A percentile compares a stretch with the other conserved stretches of the same genome.
Conservation (phyloP, 176 grass and related monocot species). For the Pontederia crassipes region DNA sequence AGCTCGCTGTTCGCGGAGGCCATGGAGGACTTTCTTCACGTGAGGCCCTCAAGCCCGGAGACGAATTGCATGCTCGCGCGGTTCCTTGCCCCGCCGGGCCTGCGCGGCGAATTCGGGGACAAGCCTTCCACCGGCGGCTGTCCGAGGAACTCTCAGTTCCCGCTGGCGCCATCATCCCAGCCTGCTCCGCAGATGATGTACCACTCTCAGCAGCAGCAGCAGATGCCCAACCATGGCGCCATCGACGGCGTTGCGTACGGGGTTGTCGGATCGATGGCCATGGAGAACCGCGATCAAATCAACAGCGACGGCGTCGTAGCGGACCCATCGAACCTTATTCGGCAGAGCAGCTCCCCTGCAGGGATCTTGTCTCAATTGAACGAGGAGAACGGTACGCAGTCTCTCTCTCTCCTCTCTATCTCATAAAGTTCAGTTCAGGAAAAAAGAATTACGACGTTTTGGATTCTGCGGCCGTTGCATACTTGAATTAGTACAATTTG, state of each 20-base stretch:
- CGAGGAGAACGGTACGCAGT: constrained; percentile 56
- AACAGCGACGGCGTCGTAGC: background rate
- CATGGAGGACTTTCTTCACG: constrained; percentile 4
- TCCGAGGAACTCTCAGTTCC: constrained; percentile 3
- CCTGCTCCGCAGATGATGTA: background rate
- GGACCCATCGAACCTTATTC: constrained; percentile 31
- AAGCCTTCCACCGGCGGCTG: background rate
- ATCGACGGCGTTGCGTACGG: background rate
- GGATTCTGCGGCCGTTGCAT: too few relatives aligned
- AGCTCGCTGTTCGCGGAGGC: constrained; percentile 15
- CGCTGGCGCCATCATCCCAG: background rate
- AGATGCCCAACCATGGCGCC: background rate
- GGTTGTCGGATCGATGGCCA: constrained; percentile 2
- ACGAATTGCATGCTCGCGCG: background rate
- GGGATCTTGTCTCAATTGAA: constrained; percentile 65
- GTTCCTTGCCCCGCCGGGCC: background rate
- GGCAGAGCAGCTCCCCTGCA: constrained; percentile 83
- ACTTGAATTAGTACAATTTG: too few relatives aligned
- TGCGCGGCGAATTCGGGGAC: background rate
- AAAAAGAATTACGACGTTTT: background rate
- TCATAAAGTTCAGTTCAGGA: background rate
- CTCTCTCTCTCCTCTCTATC: background rate
- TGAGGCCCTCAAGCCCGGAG: background rate
- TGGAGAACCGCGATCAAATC: constrained; percentile 31
- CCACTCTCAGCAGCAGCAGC: background rate